Percentiles rank a stretch among this genome's conserved stretches.
phyloP scores from a whole-genome alignment of 441 rosid species.

The Pelargonium exstipulatum region DNA sequence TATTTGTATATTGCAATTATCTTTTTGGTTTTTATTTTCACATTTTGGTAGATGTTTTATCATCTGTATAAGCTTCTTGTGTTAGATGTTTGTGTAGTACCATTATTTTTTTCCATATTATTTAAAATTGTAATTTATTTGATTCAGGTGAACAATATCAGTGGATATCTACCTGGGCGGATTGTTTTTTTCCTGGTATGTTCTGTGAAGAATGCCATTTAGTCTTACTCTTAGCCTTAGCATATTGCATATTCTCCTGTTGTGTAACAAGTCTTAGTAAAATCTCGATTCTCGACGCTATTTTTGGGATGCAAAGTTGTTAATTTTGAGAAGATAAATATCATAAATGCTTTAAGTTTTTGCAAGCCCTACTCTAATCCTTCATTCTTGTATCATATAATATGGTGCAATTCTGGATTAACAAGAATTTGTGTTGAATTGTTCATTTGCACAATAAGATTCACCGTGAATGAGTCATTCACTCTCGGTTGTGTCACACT shows the following conservation, averaged over 20 bases:
- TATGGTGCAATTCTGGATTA: background rate
- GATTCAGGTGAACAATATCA: conserved; percentile 85
- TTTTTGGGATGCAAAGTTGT: conserved; percentile 7
- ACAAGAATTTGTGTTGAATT: background rate
- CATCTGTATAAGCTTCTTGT: background rate
- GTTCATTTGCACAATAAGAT: conserved; percentile 2
- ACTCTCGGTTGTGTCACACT: background rate
- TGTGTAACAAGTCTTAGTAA: background rate
- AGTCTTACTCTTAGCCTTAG: conserved; percentile 15
- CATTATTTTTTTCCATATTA: background rate
- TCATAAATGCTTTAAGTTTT: background rate
- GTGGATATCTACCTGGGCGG: conserved; percentile 98
- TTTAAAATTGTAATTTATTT: conserved; percentile 7
- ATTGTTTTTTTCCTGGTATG: conserved; percentile 97
- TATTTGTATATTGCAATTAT: background rate
- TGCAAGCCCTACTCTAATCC: background rate
- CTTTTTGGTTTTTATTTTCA: background rate
- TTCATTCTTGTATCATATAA: background rate
- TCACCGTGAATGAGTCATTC: background rate
- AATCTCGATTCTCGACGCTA: background rate
- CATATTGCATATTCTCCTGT: background rate
- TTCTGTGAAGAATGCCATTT: conserved; percentile 17
- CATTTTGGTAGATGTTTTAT: background rate
- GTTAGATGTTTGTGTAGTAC: background rate
- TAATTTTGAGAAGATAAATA: background rate